These are phyloP conservation scores for Bryopsis sp. DNA, from an alignment of 139 green algal genomes.

Conservation along the genomic window DNA sequence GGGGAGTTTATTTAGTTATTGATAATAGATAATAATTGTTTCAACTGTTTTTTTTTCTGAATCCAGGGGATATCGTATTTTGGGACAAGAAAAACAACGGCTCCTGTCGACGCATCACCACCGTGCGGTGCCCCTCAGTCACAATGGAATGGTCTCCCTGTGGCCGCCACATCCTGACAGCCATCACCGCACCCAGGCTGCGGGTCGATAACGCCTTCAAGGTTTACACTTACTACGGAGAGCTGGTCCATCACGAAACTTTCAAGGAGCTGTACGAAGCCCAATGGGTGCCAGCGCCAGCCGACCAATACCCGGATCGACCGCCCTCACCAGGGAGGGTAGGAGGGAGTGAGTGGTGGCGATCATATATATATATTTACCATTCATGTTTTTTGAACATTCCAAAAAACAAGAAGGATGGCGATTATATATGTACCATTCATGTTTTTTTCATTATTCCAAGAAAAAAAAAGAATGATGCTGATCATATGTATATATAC, in stretches of 20 bases:
- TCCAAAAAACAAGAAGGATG: neutral
- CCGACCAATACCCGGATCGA: conserved; percentile 45
- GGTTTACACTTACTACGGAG: conserved; percentile 77
- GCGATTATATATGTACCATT: conserved; percentile 1
- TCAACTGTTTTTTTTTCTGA: neutral
- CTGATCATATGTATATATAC: neutral
- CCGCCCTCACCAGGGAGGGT: conserved; percentile 47
- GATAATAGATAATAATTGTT: neutral
- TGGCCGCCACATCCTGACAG: conserved; percentile 70
- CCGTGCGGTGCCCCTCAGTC: conserved; percentile 38
- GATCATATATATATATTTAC: neutral
- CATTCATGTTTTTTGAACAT: neutral
- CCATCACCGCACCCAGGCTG: conserved; percentile 78
- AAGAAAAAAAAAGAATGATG: conserved; percentile 1
- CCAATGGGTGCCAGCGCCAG: conserved; percentile 36
- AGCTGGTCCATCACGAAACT: conserved; percentile 29
- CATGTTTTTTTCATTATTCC: neutral
- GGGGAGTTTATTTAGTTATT: no score
- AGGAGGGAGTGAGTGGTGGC: conserved; percentile 17
- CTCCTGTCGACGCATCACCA: conserved; percentile 65
- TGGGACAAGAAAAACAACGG: conserved; percentile 72
- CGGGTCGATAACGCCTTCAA: conserved; percentile 88
- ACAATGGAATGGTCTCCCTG: conserved; percentile 76
- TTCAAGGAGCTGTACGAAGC: conserved; percentile 68
- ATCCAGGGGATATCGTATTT: conserved; percentile 83